Conservation (phyloP, 1,284 basidiomycete species). For the Butyriboletus appendiculatus region DNA sequence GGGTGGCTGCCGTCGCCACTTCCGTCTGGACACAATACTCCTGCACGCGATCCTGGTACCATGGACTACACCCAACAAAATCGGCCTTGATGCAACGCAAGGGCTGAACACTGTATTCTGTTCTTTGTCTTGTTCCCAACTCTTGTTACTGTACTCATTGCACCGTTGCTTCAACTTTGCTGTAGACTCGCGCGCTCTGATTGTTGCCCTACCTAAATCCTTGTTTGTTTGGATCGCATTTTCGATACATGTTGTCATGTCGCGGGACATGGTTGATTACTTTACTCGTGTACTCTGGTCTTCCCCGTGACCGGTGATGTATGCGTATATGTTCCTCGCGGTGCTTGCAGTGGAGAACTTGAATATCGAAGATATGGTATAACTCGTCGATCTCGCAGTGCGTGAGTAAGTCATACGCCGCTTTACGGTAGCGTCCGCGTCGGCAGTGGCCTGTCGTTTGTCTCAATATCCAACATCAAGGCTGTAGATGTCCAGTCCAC, state of each 20-base stretch:
- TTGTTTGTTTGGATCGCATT: conserved; percentile 18
- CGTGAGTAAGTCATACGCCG: background rate
- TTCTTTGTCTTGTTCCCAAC: conserved; percentile 1
- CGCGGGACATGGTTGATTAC: no score
- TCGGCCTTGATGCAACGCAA: conserved; percentile 31
- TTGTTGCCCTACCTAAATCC: conserved; percentile 2
- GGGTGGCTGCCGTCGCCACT: conserved; percentile 35
- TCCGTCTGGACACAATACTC: conserved; percentile 35
- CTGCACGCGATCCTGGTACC: conserved; percentile 21
- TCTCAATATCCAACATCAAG: background rate
- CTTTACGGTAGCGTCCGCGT: background rate
- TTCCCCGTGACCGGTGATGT: no score
- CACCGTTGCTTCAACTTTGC: background rate
- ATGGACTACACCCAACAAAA: conserved; percentile 32
- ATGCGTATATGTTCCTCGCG: conserved; percentile 10
- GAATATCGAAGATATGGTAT: no score
- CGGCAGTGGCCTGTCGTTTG: background rate
- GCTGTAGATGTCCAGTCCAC: conserved; percentile 20
- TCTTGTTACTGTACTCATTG: conserved; percentile 4
- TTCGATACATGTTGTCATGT: conserved; percentile 3
- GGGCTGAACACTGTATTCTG: conserved; percentile 15
- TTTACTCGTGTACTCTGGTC: no score
- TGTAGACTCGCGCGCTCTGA: background rate
- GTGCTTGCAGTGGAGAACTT: no score
- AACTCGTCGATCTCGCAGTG: no score